Base-by-base conservation (phyloP, 1,284 basidiomycete species). In the Bjerkandera adusta region DNA sequence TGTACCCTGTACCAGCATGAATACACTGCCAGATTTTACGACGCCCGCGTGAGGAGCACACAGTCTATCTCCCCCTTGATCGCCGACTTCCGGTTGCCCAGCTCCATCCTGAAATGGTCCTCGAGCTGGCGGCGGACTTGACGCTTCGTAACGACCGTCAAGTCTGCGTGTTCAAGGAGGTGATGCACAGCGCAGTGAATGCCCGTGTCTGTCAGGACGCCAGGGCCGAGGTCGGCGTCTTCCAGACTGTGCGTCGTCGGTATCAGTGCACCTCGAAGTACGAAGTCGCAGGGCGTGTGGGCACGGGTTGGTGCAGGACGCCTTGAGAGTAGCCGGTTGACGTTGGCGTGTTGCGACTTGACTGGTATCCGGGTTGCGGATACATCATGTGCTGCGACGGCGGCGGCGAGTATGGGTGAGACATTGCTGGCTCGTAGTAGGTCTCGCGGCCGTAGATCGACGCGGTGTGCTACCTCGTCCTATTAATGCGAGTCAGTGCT, bases 61-160 rank as follows among this genome's bases (percentile, higher is more conserved):
- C 79, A 70, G 58, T 89, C 87, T 52, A 89, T 87, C 18, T 81
- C 75, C 43, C 77, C 72, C 57, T 89, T 89, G 61, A 89, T 87
- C 24, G 71, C 70, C 16, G 71, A 68, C 65, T 89, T 89, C 48
- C 82, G 75, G 24, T 76, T 51, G 10, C 79, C 76, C 48, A 89
- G 66, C 60, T 89, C 85, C 69, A 82, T 79, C 21, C 82, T 83
- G 60, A 85, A 93, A 54, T 77, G 77, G 49, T 83, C 79, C 67
- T 95, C 90, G 39, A 97, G 71, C 59, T 84, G 81, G 50, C 82
- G 76, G 39, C 94, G 79, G 45, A 97, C 85, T 56, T 86, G 86
- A 56, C 92, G 83, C 73, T 97, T 97, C 41, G 92, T 96, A 47
- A 96, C 77, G 16, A 81, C 83, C 60, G 92, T 92, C 45, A 97